A percentile compares a stretch with the other conserved stretches of the same genome.
These are phyloP conservation scores for Tetraselmis striata DNA, from an alignment of 139 green algal genomes.

Conservation along the genomic window DNA sequence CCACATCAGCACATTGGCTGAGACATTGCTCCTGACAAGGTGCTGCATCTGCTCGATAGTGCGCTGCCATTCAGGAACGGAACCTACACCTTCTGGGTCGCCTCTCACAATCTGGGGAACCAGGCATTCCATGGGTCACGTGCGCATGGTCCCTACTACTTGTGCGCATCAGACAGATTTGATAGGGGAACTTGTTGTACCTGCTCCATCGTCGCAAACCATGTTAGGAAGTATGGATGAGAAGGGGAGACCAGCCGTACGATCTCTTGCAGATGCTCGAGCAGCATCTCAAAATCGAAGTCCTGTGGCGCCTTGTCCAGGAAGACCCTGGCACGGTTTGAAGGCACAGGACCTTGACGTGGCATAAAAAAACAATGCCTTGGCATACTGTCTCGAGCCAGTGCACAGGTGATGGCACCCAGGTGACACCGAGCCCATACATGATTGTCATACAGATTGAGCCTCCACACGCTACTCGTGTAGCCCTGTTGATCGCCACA, in stretches of 20 bases:
- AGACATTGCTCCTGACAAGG: too few relatives aligned
- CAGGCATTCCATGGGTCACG: too few relatives aligned
- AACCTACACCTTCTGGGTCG: background rate
- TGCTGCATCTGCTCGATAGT: too few relatives aligned
- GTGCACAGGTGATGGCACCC: too few relatives aligned
- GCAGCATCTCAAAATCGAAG: background rate
- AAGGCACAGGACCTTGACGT: too few relatives aligned
- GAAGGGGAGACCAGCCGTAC: background rate
- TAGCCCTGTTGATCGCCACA: too few relatives aligned
- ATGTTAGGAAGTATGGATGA: background rate
- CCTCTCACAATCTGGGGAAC: background rate
- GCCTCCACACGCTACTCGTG: too few relatives aligned
- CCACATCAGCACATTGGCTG: too few relatives aligned
- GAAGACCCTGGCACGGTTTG: background rate
- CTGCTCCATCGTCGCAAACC: background rate
- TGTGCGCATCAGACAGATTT: background rate
- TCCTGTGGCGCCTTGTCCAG: background rate
- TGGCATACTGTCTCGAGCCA: too few relatives aligned
- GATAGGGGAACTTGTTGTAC: background rate
- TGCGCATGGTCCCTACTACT: background rate
- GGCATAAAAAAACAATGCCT: too few relatives aligned
- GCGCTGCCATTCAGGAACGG: background rate
- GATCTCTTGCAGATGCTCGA: background rate
- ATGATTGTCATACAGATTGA: too few relatives aligned
- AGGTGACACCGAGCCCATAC: too few relatives aligned